phyloP scores from a whole-genome alignment of 345 rosid species.

The Aquilaria malaccensis region DNA sequence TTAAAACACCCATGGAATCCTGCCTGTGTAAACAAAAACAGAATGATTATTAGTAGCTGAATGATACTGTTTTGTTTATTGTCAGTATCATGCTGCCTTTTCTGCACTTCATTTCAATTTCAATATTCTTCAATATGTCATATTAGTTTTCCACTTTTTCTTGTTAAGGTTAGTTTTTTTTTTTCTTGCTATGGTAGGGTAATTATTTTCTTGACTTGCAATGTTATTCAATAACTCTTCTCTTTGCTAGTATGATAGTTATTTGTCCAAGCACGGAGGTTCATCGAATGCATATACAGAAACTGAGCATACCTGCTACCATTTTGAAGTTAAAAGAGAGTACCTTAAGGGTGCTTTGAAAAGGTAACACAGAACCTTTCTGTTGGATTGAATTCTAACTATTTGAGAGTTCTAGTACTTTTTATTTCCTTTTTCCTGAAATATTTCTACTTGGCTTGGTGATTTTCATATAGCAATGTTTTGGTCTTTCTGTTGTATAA shows the following conservation, averaged over 20 bases:
- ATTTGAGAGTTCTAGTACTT: neutral
- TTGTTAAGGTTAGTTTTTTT: too few species aligned
- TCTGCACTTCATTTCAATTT: too few species aligned
- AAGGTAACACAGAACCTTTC: constrained; percentile 43
- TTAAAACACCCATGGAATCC: too few species aligned
- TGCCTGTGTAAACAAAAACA: too few species aligned
- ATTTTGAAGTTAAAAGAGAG: constrained; percentile 91
- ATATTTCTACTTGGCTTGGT: neutral
- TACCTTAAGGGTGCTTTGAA: constrained; percentile 76
- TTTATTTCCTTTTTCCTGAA: constrained; percentile 1
- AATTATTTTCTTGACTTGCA: too few species aligned
- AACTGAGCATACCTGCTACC: constrained; percentile 91
- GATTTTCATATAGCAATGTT: neutral
- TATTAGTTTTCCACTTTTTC: too few species aligned
- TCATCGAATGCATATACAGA: constrained; percentile 97
- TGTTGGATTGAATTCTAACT: constrained; percentile 3
- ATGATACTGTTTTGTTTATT: too few species aligned
- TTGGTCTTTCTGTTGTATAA: constrained; percentile 3
- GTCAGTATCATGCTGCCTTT: too few species aligned
- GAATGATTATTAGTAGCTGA: too few species aligned
- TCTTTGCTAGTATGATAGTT: constrained; percentile 91
- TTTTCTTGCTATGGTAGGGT: too few species aligned
- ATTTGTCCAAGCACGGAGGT: constrained; percentile 97
- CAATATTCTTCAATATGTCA: too few species aligned
- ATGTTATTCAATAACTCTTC: constrained; percentile 22